Conservation (phyloP, 1,284 basidiomycete genomes). For the Cutaneotrichosporon dermatis region DNA sequence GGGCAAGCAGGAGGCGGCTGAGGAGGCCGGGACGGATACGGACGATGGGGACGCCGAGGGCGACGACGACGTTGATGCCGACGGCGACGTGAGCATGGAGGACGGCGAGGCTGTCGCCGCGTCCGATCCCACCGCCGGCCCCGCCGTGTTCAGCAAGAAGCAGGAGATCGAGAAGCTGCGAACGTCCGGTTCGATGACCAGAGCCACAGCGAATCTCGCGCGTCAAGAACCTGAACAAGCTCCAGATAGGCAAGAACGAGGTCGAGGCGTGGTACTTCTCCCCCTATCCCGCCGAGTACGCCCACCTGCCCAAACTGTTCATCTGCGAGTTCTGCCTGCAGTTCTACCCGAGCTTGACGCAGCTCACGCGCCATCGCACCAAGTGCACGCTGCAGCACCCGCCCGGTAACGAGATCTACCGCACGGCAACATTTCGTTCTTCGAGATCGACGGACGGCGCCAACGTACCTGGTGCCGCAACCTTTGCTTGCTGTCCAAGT, state of each 20-base stretch:
- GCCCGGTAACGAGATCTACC: slow-evolving; percentile 98
- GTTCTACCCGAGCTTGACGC: slow-evolving; percentile 80
- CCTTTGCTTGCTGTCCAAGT: slow-evolving; percentile 93
- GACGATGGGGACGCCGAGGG: slow-evolving; percentile 46
- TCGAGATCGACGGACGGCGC: slow-evolving; percentile 94
- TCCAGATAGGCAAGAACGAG: slow-evolving; percentile 94
- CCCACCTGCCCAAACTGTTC: slow-evolving; percentile 89
- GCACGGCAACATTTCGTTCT: slow-evolving; percentile 96
- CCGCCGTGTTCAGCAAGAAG: slow-evolving; percentile 77
- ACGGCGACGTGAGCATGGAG: slow-evolving; percentile 56
- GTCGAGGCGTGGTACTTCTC: slow-evolving; percentile 99
- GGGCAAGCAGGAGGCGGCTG: slow-evolving; percentile 47
- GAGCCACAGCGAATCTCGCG: slow-evolving; percentile 94
- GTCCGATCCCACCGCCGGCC: slow-evolving; percentile 47
- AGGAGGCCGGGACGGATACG: slow-evolving; percentile 46
- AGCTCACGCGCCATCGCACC: slow-evolving; percentile 82
- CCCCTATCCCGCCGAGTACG: slow-evolving; percentile 96
- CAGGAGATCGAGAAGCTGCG: slow-evolving; percentile 98
- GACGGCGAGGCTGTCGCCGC: slow-evolving; percentile 49
- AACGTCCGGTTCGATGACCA: slow-evolving; percentile 99
- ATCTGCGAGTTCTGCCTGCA: slow-evolving; percentile 98
- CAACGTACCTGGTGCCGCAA: slow-evolving; percentile 97
- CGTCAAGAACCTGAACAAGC: slow-evolving; percentile 95
- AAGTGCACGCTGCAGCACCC: slow-evolving; percentile 93
- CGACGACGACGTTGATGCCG: slow-evolving; percentile 56